Percentiles rank a stretch among this genome's conserved stretches.
Conservation (phyloP, 495 filamentous ascomycete species). For the Podospora comata region DNA sequence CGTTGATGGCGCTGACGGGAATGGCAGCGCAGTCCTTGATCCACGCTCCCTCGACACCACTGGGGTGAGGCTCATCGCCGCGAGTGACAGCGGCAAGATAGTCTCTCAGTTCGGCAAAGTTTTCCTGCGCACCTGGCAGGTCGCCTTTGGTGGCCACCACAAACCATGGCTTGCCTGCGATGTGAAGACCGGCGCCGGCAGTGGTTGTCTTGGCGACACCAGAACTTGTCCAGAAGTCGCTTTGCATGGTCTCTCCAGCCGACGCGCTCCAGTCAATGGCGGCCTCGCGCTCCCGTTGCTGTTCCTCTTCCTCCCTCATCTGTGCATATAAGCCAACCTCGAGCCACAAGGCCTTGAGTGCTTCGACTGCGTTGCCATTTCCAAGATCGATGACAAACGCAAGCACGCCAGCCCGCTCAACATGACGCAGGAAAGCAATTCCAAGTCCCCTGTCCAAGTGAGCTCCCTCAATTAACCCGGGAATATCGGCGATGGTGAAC, state of each 20-base stretch:
- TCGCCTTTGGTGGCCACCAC: conserved; percentile 96
- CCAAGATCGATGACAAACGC: conserved; percentile 91
- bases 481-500: conserved; percentile 95
- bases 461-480: conserved; percentile 83
- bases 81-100: conserved; percentile 63
- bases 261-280: conserved; percentile 41
- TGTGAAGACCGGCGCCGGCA: conserved; percentile 50
- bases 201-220: conserved; percentile 35
- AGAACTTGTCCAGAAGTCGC: conserved; percentile 26
- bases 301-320: conserved; percentile 60
- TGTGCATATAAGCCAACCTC: conserved; percentile 86
- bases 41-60: conserved; percentile 65
- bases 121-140: conserved; percentile 70
- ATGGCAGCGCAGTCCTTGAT: conserved; percentile 62
- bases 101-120: conserved; percentile 63
- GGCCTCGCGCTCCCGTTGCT: conserved; percentile 47
- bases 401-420: conserved; percentile 87
- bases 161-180: conserved; percentile 91
- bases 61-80: conserved; percentile 64
- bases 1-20: conserved; percentile 84
- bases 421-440: conserved; percentile 86
- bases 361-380: conserved; percentile 70
- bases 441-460: conserved; percentile 91
- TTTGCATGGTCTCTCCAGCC: conserved; percentile 22
- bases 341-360: conserved; percentile 77